Evolutionary conservation across 2,329 filamentous ascomycete species (phyloP).

Genomic region (Fusarium sterilihyphosum): DNA sequence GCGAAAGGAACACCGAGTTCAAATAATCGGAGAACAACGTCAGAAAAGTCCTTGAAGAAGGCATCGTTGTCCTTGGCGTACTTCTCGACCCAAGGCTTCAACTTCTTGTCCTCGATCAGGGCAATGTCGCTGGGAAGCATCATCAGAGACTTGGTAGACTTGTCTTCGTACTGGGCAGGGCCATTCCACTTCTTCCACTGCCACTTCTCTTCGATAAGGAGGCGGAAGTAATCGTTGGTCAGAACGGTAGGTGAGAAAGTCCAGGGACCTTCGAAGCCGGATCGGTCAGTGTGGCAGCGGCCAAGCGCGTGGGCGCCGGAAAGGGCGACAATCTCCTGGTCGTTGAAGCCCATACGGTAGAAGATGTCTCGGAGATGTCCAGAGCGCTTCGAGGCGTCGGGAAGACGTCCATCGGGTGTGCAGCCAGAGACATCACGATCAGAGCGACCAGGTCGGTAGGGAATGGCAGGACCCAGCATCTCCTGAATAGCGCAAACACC

Average conservation of each 20-base stretch:
- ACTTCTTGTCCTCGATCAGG: constrained; percentile 86
- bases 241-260: constrained; percentile 90
- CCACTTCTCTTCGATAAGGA: constrained; percentile 94
- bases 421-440: constrained; percentile 85
- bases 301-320: constrained; percentile 87
- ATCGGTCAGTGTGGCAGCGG: constrained; percentile 89
- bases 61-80: constrained; percentile 91
- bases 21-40: constrained; percentile 82
- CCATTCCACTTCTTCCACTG: constrained; percentile 90
- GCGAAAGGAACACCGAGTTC: constrained; percentile 94
- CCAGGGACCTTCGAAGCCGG: constrained; percentile 90
- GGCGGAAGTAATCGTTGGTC: constrained; percentile 94
- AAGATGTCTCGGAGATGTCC: constrained; percentile 93
- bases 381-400: constrained; percentile 81
- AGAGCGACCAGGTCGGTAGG: constrained; percentile 85
- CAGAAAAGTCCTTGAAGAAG: constrained; percentile 94
- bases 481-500: constrained; percentile 92
- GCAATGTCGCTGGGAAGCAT: constrained; percentile 96
- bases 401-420: constrained; percentile 89
- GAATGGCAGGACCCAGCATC: constrained; percentile 88
- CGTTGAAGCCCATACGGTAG: constrained; percentile 96
- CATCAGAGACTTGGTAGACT: constrained; percentile 88
- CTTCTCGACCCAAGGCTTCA: constrained; percentile 81
- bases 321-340: constrained; percentile 94
- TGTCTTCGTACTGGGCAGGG: constrained; percentile 88